phyloP scores from a whole-genome alignment of 768 basidiomycete genomes.

The Auriscalpium orientale region DNA sequence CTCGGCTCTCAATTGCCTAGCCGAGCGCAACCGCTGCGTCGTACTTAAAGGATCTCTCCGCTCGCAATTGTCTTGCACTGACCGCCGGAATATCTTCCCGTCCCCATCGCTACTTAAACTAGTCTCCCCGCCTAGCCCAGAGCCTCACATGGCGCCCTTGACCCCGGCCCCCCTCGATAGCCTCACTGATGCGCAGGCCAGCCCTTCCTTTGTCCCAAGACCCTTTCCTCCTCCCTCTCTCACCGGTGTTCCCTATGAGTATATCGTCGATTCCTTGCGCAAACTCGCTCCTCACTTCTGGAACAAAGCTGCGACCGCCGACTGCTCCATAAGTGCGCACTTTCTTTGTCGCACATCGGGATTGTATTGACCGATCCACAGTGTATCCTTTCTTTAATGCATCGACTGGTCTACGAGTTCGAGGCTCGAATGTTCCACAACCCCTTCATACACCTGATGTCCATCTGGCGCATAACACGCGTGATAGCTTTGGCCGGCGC shows the following conservation, averaged over 20 bases:
- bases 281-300: slow-evolving; percentile 61
- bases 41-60: not conserved
- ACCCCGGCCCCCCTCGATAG: slow-evolving; percentile 7
- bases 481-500: slow-evolving; percentile 40
- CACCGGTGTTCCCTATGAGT: slow-evolving; percentile 60
- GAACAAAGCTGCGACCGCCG: slow-evolving; percentile 68
- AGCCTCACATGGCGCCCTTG: slow-evolving; percentile 10
- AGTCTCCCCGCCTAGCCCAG: not conserved
- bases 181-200: slow-evolving; percentile 17
- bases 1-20: too few relatives aligned
- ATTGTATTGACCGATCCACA: not conserved
- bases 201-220: slow-evolving; percentile 41
- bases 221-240: slow-evolving; percentile 60
- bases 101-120: not conserved
- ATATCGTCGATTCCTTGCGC: slow-evolving; percentile 64
- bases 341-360: not conserved
- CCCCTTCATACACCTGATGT: slow-evolving; percentile 3
- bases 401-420: not conserved
- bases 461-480: slow-evolving; percentile 15
- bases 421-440: slow-evolving; percentile 1
- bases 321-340: slow-evolving; percentile 65
- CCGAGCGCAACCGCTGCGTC: too few relatives aligned
- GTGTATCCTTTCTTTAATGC: slow-evolving; percentile 6
- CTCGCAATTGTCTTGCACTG: not conserved
- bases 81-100: not conserved